These are phyloP conservation scores for Moesziomyces parantarcticus DNA, from an alignment of 1,284 basidiomycete genomes.

Conservation along the genomic window DNA sequence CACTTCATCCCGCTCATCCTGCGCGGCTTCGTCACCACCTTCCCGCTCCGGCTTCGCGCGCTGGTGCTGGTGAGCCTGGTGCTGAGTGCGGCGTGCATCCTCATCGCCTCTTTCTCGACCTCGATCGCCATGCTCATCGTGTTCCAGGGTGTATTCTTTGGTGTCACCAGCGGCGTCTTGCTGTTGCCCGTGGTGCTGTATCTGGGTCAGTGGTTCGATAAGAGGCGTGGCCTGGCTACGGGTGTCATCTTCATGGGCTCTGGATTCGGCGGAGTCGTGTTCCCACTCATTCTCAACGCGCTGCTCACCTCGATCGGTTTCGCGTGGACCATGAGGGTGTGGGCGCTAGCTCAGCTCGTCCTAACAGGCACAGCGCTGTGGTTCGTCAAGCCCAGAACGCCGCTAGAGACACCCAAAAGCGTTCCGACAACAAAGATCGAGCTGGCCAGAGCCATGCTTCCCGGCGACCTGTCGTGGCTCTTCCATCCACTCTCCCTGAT, in stretches of 20 bases:
- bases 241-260: constrained; percentile 48
- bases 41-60: constrained; percentile 28
- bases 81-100: constrained; percentile 25
- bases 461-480: constrained; percentile 12
- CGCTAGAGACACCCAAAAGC: not conserved
- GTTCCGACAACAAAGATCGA: constrained; percentile 6
- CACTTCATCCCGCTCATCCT: constrained; percentile 46
- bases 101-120: constrained; percentile 39
- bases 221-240: constrained; percentile 42
- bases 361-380: constrained; percentile 31
- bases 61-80: constrained; percentile 25
- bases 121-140: constrained; percentile 34
- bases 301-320: constrained; percentile 45
- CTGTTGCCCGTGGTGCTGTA: constrained; percentile 52
- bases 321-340: constrained; percentile 49
- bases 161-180: constrained; percentile 31
- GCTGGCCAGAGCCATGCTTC: constrained; percentile 2
- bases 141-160: constrained; percentile 51
- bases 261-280: constrained; percentile 49
- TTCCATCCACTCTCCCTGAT: constrained; percentile 16
- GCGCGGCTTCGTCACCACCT: constrained; percentile 29
- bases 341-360: constrained; percentile 30
- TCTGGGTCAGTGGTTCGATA: constrained; percentile 54
- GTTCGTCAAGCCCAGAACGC: constrained; percentile 27
- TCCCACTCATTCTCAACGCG: constrained; percentile 38